phyloP scores from a whole-genome alignment of 2,329 filamentous ascomycete species.

The Colletotrichum sp. region DNA sequence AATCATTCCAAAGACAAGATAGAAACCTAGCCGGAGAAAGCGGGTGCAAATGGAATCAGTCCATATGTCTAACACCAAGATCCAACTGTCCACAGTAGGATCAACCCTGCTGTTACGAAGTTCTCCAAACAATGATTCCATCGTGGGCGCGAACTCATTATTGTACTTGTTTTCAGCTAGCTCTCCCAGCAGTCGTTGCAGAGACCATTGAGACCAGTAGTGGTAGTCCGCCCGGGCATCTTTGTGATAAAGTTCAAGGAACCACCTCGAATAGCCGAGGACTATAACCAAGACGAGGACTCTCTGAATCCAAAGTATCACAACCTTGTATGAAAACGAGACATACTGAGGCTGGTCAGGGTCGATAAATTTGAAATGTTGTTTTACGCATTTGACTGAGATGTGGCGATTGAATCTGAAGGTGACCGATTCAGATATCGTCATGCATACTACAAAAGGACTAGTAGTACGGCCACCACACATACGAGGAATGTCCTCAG shows the following conservation, averaged over 20 bases:
- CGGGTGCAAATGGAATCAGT: background rate
- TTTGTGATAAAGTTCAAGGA: background rate
- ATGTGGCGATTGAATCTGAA: background rate
- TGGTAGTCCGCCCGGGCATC: background rate
- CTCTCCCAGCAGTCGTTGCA: background rate
- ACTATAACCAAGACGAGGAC: background rate
- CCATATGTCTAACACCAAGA: background rate
- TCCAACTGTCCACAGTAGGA: background rate
- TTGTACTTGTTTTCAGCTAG: background rate
- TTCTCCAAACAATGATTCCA: background rate
- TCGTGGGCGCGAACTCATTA: background rate
- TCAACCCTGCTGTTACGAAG: background rate
- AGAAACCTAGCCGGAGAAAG: background rate
- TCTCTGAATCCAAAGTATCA: background rate
- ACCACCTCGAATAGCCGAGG: background rate
- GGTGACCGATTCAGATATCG: background rate
- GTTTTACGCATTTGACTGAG: background rate
- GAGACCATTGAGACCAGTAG: background rate
- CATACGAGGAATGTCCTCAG: background rate
- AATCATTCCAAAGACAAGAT: background rate
- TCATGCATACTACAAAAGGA: background rate
- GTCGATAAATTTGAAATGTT: background rate
- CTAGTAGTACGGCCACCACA: background rate
- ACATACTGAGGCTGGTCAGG: background rate
- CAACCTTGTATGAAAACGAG: background rate